A percentile compares a stretch with the other conserved stretches of the same genome.
phyloP scores from a whole-genome alignment of 1,284 basidiomycete species.

The Cryptococcus sp. region DNA sequence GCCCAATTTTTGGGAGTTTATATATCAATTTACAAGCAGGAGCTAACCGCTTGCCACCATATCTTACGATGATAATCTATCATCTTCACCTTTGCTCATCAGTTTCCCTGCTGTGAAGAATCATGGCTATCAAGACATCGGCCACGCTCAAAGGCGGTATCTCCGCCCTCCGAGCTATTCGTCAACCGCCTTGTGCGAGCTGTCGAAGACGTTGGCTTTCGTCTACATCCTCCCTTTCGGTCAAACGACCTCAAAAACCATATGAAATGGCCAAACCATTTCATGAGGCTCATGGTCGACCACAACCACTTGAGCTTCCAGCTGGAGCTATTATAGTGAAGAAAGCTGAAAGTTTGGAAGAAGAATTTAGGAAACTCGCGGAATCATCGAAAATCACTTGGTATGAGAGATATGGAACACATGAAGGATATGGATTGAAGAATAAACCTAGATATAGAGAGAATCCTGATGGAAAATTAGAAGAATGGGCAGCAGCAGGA shows the following conservation, averaged over 20 bases:
- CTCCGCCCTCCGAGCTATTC: not conserved
- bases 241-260: slow-evolving; percentile 12
- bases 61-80: too few relatives aligned
- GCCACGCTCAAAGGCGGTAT: too few relatives aligned
- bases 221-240: not conserved
- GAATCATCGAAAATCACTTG: not conserved
- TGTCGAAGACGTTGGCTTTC: not conserved
- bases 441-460: slow-evolving; percentile 1
- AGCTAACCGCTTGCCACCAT: too few relatives aligned
- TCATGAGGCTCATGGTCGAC: slow-evolving; percentile 6
- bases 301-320: not conserved
- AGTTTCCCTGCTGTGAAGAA: too few relatives aligned
- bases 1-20: too few relatives aligned
- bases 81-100: too few relatives aligned
- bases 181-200: not conserved
- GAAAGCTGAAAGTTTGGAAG: not conserved
- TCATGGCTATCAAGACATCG: too few relatives aligned
- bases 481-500: slow-evolving; percentile 2
- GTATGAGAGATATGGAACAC: slow-evolving; percentile 3
- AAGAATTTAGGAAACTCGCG: not conserved
- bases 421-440: slow-evolving; percentile 4
- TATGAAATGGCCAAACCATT: slow-evolving; percentile 8
- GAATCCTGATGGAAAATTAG: slow-evolving; percentile 1
- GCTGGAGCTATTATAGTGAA: not conserved
- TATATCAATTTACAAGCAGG: too few relatives aligned